Base-by-base conservation (phyloP, 768 basidiomycete species). In the Russula sp. region DNA sequence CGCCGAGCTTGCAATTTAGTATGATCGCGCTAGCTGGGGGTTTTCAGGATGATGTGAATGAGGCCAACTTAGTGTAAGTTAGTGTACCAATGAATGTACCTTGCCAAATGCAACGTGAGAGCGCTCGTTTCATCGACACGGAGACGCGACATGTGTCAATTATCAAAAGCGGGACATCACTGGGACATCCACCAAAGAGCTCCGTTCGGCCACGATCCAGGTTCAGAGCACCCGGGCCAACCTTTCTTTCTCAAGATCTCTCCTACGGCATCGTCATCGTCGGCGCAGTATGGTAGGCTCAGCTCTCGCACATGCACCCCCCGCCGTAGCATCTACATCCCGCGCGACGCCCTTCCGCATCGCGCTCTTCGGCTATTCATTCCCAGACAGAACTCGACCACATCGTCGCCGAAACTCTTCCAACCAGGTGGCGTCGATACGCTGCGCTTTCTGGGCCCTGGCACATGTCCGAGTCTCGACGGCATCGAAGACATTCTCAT, bases 321-420 rank as follows among this genome's bases (percentile, higher is more conserved):
- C 92, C 4, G 78, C 80, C 1, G 70, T 82, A 11, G 77, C 81
- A 2, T 70, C 73, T 3, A 68, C 73, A 57, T 64, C 71, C 44
- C 78, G 83, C 47, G 53, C 74, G 22, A 77, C 76, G 57, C 88
- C 88, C 14, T 81, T 94, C 20, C 82, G 85, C 22, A 86, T 98
- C 68, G 88, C 88, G 16, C 77, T 98, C 0, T 78, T 99, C 59
- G 97, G 98, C 74, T 86, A 96, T 10, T 96, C 94, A 13, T 27
- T 27, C 27, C 35, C 81, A 98, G 3, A 81, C 88, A 0, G 89
- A 93, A 72, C 97, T 97, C 0, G 94, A 98, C 79, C 83, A 96
- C 18, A 98, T 99, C 68, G 97, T 98, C 40, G 97, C 97, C 32
- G 97, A 99, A 99, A 73, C 84, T 98, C 1, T 78, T 99, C 27